A percentile compares a stretch with the other conserved stretches of the same genome.
Conservation (phyloP, 1,284 basidiomycete species). For the Naganishia liquefaciens region DNA sequence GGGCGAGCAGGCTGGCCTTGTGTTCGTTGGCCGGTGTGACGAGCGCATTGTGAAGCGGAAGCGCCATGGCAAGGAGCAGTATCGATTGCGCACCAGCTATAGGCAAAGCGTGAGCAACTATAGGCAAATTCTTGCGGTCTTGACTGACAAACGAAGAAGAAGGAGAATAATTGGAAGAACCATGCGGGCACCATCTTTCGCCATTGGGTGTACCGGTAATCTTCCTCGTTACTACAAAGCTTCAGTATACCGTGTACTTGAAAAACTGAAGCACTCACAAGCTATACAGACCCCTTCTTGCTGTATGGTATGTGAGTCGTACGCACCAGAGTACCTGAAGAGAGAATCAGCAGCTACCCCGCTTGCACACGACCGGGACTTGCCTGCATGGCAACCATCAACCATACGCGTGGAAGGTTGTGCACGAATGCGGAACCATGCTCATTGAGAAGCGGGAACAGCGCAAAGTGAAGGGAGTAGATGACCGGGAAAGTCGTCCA, state of each 20-base stretch:
- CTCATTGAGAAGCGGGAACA: constrained; percentile 60
- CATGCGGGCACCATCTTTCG: constrained; percentile 66
- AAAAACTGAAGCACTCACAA: constrained; percentile 35
- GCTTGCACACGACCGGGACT: constrained; percentile 37
- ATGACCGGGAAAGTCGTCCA: constrained; percentile 79
- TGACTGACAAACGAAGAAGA: constrained; percentile 71
- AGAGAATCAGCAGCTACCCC: not conserved
- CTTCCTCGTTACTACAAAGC: constrained; percentile 66
- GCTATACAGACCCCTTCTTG: constrained; percentile 78
- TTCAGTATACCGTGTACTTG: not conserved
- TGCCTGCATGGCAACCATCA: constrained; percentile 70
- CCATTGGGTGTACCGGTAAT: constrained; percentile 86
- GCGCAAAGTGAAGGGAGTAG: constrained; percentile 71
- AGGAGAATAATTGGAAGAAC: constrained; percentile 76
- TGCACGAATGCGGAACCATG: constrained; percentile 56
- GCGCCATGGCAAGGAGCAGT: constrained; percentile 71
- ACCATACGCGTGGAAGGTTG: constrained; percentile 63
- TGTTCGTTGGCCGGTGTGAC: constrained; percentile 46
- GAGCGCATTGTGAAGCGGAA: constrained; percentile 52
- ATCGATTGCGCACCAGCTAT: constrained; percentile 72
- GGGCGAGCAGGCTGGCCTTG: constrained; percentile 1
- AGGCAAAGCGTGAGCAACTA: constrained; percentile 30
- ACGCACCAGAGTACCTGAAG: constrained; percentile 63
- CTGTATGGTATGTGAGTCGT: constrained; percentile 80
- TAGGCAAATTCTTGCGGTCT: not conserved